phyloP scores from a whole-genome alignment of 495 filamentous ascomycete species.

The Aspergillus indologenus region DNA sequence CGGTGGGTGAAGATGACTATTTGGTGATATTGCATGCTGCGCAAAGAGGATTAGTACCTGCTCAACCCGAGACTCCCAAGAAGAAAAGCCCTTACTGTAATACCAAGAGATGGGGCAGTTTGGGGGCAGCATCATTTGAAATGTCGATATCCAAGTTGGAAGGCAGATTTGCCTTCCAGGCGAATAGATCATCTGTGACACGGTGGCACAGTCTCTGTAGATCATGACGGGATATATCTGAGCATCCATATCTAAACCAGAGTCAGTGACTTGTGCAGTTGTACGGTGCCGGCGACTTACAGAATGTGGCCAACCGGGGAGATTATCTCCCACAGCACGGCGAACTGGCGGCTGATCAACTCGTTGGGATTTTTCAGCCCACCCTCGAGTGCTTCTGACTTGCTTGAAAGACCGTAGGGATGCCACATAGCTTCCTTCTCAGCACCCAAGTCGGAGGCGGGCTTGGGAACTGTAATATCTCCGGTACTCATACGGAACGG shows the following conservation, averaged over 20 bases:
- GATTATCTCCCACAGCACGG: conserved; percentile 48
- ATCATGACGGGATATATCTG: conserved; percentile 42
- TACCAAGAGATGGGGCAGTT: conserved; percentile 46
- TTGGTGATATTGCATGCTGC: conserved; percentile 54
- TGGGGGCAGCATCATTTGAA: conserved; percentile 33
- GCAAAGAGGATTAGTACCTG: neutral
- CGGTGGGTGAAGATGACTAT: conserved; percentile 50
- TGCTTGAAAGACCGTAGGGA: conserved; percentile 40
- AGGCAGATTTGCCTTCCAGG: conserved; percentile 47
- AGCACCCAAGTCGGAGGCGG: conserved; percentile 32
- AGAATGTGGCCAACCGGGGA: conserved; percentile 48
- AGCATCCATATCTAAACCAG: conserved; percentile 41
- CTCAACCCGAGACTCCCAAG: neutral
- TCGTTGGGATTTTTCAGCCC: conserved; percentile 39
- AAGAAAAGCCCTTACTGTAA: conserved; percentile 40
- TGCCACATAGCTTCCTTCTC: conserved; percentile 42
- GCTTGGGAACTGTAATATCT: conserved; percentile 44
- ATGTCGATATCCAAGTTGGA: conserved; percentile 41
- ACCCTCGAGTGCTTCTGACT: conserved; percentile 16
- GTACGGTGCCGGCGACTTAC: conserved; percentile 23
- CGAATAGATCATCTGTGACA: conserved; percentile 44
- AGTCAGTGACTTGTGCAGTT: conserved; percentile 16
- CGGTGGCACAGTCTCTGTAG: conserved; percentile 43
- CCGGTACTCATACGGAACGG: conserved; percentile 47
- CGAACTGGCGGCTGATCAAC: conserved; percentile 44